These are phyloP conservation scores for Malus domestica DNA, from an alignment of 306 rosid genomes.

Conservation along the genomic window ASM211411v1 NC_041802.1:24233501-24234000, in stretches of 20 bases:
- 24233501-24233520: conserved; percentile 53
- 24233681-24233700: conserved; percentile 48
- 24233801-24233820: not conserved
- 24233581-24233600: not conserved
- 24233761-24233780: not conserved
- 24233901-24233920: no score
- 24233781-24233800: not conserved
- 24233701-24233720: conserved; percentile 65
- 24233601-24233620: conserved; percentile 10
- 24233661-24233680: conserved; percentile 48
- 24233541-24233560: not conserved
- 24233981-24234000: no score
- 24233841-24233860: not conserved
- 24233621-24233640: conserved; percentile 48
- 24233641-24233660: conserved; percentile 53
- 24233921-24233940: no score
- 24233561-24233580: conserved; percentile 6
- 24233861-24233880: no score
- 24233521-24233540: conserved; percentile 32
- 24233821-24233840: not conserved
- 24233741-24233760: conserved; percentile 85
- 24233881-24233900: no score
- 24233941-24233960: no score
- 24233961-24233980: no score
- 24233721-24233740: conserved; percentile 76